Conservation (phyloP, 441 rosid genomes). For the Manihot esculenta region DNA sequence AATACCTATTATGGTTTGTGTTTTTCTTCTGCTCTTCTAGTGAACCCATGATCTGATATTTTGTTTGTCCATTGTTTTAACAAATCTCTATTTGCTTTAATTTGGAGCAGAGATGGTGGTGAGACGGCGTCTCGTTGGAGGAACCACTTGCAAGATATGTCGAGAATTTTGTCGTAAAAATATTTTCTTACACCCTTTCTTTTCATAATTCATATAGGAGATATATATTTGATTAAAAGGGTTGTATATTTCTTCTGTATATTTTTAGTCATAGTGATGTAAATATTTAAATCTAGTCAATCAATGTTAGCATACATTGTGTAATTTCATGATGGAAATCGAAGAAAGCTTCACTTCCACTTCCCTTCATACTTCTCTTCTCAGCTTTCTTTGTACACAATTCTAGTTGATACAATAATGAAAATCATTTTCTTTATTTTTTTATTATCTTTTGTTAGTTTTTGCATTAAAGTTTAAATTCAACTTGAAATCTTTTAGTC, state of each 20-base stretch:
- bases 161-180: slow-evolving; percentile 29
- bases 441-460: too few relatives aligned
- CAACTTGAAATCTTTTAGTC: too few relatives aligned
- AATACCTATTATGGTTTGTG: not conserved
- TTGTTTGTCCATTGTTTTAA: not conserved
- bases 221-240: not conserved
- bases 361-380: too few relatives aligned
- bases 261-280: not conserved
- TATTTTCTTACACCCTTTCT: slow-evolving; percentile 1
- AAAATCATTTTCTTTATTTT: too few relatives aligned
- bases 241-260: slow-evolving; percentile 19
- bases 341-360: too few relatives aligned
- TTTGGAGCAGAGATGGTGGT: slow-evolving; percentile 20
- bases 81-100: slow-evolving; percentile 1
- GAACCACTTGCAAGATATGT: slow-evolving; percentile 19
- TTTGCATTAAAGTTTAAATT: too few relatives aligned
- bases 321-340: too few relatives aligned
- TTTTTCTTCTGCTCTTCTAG: not conserved
- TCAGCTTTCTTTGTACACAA: too few relatives aligned
- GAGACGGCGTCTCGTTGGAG: not conserved
- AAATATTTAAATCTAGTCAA: too few relatives aligned
- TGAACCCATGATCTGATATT: not conserved
- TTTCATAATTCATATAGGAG: not conserved
- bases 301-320: too few relatives aligned
- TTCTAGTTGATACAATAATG: too few relatives aligned